These are phyloP conservation scores for Fomitopsis betulina DNA, from an alignment of 1,284 basidiomycete genomes.

Conservation along the genomic window DNA sequence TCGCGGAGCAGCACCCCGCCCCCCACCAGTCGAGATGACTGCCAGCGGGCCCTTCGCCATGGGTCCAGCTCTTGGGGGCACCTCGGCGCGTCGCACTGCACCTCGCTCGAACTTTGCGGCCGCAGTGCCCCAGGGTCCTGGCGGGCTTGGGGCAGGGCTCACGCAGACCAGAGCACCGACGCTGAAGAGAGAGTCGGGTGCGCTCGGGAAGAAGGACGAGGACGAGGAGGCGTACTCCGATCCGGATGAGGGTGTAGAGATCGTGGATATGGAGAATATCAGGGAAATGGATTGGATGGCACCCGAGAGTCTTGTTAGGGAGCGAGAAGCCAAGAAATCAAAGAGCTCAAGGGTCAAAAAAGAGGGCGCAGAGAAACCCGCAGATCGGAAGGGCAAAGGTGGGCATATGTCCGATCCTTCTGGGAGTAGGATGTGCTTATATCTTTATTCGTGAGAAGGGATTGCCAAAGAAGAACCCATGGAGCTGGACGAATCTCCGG, in stretches of 20 bases:
- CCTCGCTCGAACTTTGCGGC: constrained; percentile 54
- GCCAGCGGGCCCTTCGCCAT: constrained; percentile 83
- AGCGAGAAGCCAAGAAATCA: constrained; percentile 38
- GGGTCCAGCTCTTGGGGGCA: constrained; percentile 67
- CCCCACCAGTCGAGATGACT: constrained; percentile 61
- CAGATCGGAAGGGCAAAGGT: constrained; percentile 34
- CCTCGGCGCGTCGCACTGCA: constrained; percentile 42
- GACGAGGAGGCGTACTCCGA: constrained; percentile 81
- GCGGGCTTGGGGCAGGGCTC: constrained; percentile 44
- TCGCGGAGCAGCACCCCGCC: constrained; percentile 45
- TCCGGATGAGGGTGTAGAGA: constrained; percentile 82
- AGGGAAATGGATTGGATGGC: constrained; percentile 85
- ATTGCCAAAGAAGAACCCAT: constrained; percentile 18
- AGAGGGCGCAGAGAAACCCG: constrained; percentile 27
- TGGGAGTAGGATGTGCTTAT: not conserved
- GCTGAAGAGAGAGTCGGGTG: constrained; percentile 38
- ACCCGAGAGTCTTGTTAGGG: constrained; percentile 71
- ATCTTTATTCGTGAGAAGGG: not conserved
- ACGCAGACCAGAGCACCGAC: constrained; percentile 37
- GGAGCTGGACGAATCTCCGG: constrained; percentile 31
- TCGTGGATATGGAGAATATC: constrained; percentile 85
- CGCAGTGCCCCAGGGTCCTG: constrained; percentile 33
- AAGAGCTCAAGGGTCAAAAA: constrained; percentile 38
- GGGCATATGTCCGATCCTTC: not conserved
- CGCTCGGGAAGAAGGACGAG: constrained; percentile 28